Base-by-base conservation (phyloP, 2,329 filamentous ascomycete genomes). In the Tolypocladium cylindrosporum region DNA sequence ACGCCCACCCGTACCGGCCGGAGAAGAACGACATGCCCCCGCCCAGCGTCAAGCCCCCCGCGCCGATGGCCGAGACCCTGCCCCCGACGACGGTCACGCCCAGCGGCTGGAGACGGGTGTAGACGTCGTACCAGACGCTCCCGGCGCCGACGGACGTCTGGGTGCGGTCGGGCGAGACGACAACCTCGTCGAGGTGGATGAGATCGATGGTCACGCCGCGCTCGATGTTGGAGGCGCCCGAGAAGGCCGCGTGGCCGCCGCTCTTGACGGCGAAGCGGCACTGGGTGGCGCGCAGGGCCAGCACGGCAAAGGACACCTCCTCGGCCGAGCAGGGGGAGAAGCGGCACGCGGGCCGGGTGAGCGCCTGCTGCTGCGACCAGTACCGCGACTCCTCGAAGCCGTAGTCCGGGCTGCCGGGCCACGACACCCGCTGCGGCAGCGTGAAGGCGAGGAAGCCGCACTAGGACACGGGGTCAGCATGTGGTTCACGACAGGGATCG, bases 251-350 rank as follows among this genome's bases (percentile, higher is more conserved):
- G 41, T 73, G 71, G n/a, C 70, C 72, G 39, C 69, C 70, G 16
- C 66, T 65, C 58, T 69, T 70, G 37, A 71, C 63, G 11, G 70
- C 66, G 54, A 71, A 72, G 34, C 64, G 61, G 61, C 70, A 70
- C 14, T 61, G 58, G 4, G 64, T 68, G 27, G 61, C 63, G 27
- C 64, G 65, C 21, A 64, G 60, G 2, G 65, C 59, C 21, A 67
- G 57, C 6, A 71, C 61, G 10, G 63, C 59, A 2, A 67, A 59
- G 4, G 69, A 69, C 4, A 71, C 66, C 4, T 68, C 64, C 7
- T 57, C 55, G 3, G 68, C 60, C 1, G 65, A 61, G 1, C 41
- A 39, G 9, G 69, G 68, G 5, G 63, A 60, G 48, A 69, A 63
- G 40, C 65, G 66, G 58, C 65, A 71, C 4, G 58, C 41, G 4